Evolutionary conservation across 805 yeast species (phyloP).

Genomic region (Myxozyma neglecta): DNA sequence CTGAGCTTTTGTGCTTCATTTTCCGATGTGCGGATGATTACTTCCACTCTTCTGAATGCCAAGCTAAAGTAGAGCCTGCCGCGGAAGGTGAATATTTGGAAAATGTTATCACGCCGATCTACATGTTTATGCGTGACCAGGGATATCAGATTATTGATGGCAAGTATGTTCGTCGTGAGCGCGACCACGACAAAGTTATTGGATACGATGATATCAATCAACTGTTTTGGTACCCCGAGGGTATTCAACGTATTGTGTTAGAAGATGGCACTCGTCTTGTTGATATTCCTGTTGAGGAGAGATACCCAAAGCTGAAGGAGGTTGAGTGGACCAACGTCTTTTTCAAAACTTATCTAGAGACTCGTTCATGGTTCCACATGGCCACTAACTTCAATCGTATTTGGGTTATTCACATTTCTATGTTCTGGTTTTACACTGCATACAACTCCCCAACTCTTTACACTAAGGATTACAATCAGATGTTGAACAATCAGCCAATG

Average conservation of each 20-base stretch:
- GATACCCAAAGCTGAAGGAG: conserved; percentile 86
- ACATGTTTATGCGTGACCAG: conserved; percentile 65
- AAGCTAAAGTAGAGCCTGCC: conserved; percentile 55
- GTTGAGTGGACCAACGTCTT: conserved; percentile 89
- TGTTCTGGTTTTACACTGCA: conserved; percentile 94
- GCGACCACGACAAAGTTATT: conserved; percentile 61
- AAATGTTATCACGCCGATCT: conserved; percentile 88
- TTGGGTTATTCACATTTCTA: conserved; percentile 88
- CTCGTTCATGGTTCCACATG: conserved; percentile 96
- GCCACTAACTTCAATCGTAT: conserved; percentile 95
- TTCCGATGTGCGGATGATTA: conserved; percentile 94
- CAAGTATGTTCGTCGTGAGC: conserved; percentile 59
- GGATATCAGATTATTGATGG: conserved; percentile 60
- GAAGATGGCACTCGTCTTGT: conserved; percentile 91
- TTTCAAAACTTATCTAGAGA: conserved; percentile 93
- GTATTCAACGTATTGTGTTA: conserved; percentile 86
- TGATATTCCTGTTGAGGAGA: conserved; percentile 85
- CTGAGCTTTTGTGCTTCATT: conserved; percentile 87
- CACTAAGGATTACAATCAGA: conserved; percentile 82
- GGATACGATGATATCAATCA: conserved; percentile 98
- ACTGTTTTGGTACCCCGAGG: conserved; percentile 99
- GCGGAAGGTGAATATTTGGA: conserved; percentile 78
- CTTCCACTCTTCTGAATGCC: conserved; percentile 83
- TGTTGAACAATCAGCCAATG: conserved; percentile 80
- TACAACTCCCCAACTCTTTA: conserved; percentile 90